phyloP scores from a whole-genome alignment of 768 basidiomycete species.

The Naganishia onofrii region DNA sequence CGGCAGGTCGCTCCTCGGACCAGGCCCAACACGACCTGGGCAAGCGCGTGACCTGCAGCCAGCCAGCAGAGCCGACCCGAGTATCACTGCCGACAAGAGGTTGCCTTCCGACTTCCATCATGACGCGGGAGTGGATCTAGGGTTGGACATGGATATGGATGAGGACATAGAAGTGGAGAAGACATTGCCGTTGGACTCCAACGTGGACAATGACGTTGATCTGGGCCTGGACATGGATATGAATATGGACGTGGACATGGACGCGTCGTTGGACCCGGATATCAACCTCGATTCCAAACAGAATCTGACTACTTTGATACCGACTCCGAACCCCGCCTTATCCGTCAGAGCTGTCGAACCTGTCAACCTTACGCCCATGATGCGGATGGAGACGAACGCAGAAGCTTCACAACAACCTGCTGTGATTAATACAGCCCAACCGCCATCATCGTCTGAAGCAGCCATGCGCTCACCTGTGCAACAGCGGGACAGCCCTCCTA shows the following conservation, averaged over 20 bases:
- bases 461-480: not conserved
- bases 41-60: not conserved
- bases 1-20: not conserved
- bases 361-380: too few relatives aligned
- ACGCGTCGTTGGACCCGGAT: not conserved
- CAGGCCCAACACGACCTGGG: not conserved
- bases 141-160: not conserved
- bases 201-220: not conserved
- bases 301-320: not conserved
- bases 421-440: not conserved
- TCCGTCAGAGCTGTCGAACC: too few relatives aligned
- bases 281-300: not conserved
- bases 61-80: not conserved
- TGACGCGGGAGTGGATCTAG: not conserved
- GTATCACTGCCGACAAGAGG: not conserved
- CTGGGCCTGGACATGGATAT: slow-evolving; percentile 10
- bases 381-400: too few relatives aligned
- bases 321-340: too few relatives aligned
- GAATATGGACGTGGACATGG: not conserved
- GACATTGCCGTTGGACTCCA: too few relatives aligned
- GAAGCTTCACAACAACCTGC: not conserved
- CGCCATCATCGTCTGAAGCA: not conserved
- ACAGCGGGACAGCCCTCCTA: not conserved
- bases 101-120: not conserved
- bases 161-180: not conserved